These are phyloP conservation scores for Ilyonectria destructans DNA, from an alignment of 2,329 filamentous ascomycete species.

Conservation along the genomic window DNA sequence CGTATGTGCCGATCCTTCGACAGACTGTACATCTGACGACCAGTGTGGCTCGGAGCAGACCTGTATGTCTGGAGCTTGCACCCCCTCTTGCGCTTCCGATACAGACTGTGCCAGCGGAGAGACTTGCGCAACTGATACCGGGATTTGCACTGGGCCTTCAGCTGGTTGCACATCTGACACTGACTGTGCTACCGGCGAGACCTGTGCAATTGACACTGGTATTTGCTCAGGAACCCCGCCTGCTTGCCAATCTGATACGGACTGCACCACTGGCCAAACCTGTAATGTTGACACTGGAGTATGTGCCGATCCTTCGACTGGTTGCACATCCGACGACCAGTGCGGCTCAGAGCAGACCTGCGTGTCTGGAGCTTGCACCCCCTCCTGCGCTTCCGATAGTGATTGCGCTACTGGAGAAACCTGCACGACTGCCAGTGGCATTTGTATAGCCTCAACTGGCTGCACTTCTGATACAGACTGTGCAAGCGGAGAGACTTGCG, in stretches of 20 bases:
- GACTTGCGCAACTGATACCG: background rate
- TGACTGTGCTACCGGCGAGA: background rate
- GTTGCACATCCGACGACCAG: too few relatives aligned
- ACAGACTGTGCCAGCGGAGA: background rate
- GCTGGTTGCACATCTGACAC: background rate
- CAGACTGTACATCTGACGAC: too few relatives aligned
- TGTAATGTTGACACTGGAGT: background rate
- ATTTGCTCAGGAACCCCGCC: too few relatives aligned
- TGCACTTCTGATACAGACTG: background rate
- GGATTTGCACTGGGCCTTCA: background rate
- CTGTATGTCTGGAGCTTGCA: too few relatives aligned
- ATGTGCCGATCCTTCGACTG: background rate
- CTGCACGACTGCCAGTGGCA: background rate
- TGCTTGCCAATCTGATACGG: background rate
- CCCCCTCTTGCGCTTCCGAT: background rate
- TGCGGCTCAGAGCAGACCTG: too few relatives aligned
- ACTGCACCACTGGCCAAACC: background rate
- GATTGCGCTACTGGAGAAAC: slow-evolving; percentile 22
- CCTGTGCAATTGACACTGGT: background rate
- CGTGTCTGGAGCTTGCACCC: too few relatives aligned
- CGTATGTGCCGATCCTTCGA: background rate
- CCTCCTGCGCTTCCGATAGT: background rate
- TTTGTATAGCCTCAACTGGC: background rate
- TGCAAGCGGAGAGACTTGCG: background rate
- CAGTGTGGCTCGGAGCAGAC: too few relatives aligned